These are phyloP conservation scores for Zygosaccharomyces bailii DNA, from an alignment of 805 yeast species.

Conservation along the genomic window DNA sequence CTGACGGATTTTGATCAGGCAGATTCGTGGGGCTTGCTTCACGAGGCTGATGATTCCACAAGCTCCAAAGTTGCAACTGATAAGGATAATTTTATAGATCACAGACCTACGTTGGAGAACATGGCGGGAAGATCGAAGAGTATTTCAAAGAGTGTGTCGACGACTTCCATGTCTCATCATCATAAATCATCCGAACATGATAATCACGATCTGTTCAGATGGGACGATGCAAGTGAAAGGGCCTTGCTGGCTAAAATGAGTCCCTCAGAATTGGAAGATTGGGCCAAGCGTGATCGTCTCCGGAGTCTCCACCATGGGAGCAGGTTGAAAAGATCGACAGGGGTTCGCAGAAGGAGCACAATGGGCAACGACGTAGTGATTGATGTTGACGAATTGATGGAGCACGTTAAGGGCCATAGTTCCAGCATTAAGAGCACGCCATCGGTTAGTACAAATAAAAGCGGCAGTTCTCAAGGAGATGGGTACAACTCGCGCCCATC, in stretches of 20 bases:
- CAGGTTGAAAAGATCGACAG: constrained; percentile 9
- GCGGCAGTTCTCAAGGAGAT: constrained; percentile 22
- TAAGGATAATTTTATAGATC: constrained; percentile 26
- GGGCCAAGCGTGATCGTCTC: constrained; percentile 13
- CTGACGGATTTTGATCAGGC: constrained; percentile 33
- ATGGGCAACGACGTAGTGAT: constrained; percentile 31
- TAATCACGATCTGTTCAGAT: constrained; percentile 8
- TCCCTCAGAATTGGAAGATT: constrained; percentile 19
- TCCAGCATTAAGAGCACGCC: constrained; percentile 7
- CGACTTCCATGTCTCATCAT: constrained; percentile 1
- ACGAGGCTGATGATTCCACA: constrained; percentile 26
- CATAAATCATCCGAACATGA: constrained; percentile 15
- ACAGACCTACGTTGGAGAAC: constrained; percentile 23
- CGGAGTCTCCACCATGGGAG: constrained; percentile 11
- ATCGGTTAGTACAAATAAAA: constrained; percentile 8
- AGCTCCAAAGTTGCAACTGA: constrained; percentile 9
- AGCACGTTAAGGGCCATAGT: constrained; percentile 23
- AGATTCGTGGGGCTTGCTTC: constrained; percentile 36
- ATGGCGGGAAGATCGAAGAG: constrained; percentile 14
- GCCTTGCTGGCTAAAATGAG: constrained; percentile 10
- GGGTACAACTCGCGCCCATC: constrained; percentile 43
- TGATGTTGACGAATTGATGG: constrained; percentile 35
- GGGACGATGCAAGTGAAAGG: neutral
- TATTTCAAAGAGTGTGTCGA: constrained; percentile 10
- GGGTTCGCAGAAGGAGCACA: constrained; percentile 17